Evolutionary conservation across 345 rosid species (phyloP).

Genomic region (Zanthoxylum bungeanum): DNA sequence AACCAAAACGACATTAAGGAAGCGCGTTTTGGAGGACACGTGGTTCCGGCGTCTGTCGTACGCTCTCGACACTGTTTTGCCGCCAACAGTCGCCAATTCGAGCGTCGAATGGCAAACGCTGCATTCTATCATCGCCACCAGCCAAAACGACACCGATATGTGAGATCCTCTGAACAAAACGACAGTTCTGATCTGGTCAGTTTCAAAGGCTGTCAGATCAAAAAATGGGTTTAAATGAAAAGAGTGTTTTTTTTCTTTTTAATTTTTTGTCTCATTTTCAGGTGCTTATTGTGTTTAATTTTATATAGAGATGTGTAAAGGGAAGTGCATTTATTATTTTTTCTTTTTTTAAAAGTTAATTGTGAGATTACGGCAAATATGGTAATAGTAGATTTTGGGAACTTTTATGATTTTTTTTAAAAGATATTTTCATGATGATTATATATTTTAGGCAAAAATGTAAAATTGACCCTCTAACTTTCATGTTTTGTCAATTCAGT

Average conservation of each 20-base stretch:
- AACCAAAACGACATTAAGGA: slow-evolving; percentile 54
- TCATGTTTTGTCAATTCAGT: too few species aligned
- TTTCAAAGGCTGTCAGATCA: not conserved
- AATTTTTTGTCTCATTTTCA: not conserved
- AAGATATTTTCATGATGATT: too few species aligned
- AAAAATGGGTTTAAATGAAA: not conserved
- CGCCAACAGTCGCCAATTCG: slow-evolving; percentile 34
- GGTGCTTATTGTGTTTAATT: not conserved
- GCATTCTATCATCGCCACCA: slow-evolving; percentile 31
- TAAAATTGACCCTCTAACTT: too few species aligned
- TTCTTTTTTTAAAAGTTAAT: not conserved
- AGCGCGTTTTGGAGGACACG: slow-evolving; percentile 44
- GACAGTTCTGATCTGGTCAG: not conserved
- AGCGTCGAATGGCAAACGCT: slow-evolving; percentile 34
- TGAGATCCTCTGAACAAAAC: not conserved
- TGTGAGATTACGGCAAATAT: not conserved
- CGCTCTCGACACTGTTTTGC: slow-evolving; percentile 48
- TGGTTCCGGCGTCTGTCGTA: slow-evolving; percentile 48
- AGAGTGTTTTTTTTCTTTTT: not conserved
- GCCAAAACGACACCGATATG: not conserved
- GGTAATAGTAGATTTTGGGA: not conserved
- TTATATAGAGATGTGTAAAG: not conserved
- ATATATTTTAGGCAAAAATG: too few species aligned
- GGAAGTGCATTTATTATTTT: not conserved
- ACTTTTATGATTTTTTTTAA: not conserved